Evolutionary conservation across 306 rosid species (phyloP).

Genomic region (Ziziphus jujuba): DNA sequence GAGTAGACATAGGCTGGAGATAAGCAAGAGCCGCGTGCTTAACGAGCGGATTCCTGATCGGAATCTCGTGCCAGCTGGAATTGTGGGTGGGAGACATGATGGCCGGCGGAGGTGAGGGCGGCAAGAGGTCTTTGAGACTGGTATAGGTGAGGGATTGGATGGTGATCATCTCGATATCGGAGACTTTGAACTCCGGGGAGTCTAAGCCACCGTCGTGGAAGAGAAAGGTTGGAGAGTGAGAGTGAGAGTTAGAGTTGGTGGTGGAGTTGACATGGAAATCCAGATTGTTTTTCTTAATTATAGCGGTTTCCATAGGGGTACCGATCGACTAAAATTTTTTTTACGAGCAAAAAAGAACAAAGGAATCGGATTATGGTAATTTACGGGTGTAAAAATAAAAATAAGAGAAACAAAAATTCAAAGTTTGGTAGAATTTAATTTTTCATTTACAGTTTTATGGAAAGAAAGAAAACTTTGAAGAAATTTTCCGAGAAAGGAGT

Average conservation of each 20-base stretch:
- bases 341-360: neutral
- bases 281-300: neutral
- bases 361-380: too few species aligned
- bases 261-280: neutral
- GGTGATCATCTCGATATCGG: slow-evolving; percentile 39
- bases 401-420: too few species aligned
- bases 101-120: slow-evolving; percentile 17
- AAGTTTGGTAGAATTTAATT: too few species aligned
- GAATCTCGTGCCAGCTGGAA: slow-evolving; percentile 52
- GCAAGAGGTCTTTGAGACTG: slow-evolving; percentile 56
- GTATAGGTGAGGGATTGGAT: slow-evolving; percentile 37
- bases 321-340: too few species aligned
- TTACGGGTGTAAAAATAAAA: too few species aligned
- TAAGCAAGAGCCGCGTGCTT: slow-evolving; percentile 76
- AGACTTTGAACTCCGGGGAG: slow-evolving; percentile 7
- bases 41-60: slow-evolving; percentile 61
- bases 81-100: slow-evolving; percentile 18
- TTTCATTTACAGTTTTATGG: too few species aligned
- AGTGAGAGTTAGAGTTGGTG: neutral
- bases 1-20: slow-evolving; percentile 54
- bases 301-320: slow-evolving; percentile 12
- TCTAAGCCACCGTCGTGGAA: slow-evolving; percentile 22
- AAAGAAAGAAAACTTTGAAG: too few species aligned
- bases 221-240: slow-evolving; percentile 27
- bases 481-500: too few species aligned